phyloP scores from a whole-genome alignment of 345 rosid genomes.

The Eucalyptus marginata region DNA sequence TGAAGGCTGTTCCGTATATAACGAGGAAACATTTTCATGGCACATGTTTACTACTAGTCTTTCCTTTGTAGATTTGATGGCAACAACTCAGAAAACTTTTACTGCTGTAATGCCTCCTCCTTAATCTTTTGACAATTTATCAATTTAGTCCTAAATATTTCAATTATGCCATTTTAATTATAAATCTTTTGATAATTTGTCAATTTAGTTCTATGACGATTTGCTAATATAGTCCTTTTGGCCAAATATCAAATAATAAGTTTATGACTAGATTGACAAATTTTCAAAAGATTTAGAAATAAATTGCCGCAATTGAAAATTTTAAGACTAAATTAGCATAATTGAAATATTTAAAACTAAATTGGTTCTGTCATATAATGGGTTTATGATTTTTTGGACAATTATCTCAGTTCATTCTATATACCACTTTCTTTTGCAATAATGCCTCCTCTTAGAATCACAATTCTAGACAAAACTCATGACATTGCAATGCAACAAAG shows the following conservation, averaged over 20 bases:
- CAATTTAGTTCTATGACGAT: no score
- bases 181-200: background rate
- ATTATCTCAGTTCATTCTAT: background rate
- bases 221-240: background rate
- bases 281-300: no score
- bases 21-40: background rate
- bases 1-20: background rate
- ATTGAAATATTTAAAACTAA: no score
- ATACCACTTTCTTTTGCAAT: background rate
- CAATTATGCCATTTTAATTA: no score
- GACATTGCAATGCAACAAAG: background rate
- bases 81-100: background rate
- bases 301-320: no score
- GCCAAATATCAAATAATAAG: background rate
- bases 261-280: background rate
- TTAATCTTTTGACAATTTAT: no score
- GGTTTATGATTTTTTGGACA: background rate
- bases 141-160: no score
- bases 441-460: background rate
- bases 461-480: background rate
- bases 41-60: background rate
- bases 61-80: background rate
- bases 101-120: background rate
- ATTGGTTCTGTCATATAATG: rapidly evolving
- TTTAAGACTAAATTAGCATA: no score